A percentile compares a stretch with the other conserved stretches of the same genome.
These are phyloP conservation scores for Oemleria cerasiformis DNA, from an alignment of 306 rosid genomes.

Conservation along the genomic window DNA sequence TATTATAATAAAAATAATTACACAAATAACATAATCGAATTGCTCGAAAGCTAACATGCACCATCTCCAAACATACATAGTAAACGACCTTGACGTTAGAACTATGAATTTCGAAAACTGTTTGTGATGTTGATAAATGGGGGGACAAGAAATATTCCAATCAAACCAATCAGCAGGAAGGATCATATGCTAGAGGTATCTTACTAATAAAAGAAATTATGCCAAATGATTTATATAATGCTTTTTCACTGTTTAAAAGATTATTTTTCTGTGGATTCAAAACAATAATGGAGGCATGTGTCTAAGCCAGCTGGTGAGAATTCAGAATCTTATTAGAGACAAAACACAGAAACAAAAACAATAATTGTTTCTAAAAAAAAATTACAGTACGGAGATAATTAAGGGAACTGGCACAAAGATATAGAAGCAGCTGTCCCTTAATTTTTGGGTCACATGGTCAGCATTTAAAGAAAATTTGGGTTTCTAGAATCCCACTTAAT, in stretches of 20 bases:
- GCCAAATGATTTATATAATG: neutral
- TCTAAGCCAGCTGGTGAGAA: conserved; percentile 28
- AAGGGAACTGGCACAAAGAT: conserved; percentile 4
- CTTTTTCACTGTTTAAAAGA: neutral
- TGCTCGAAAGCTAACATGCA: too few relatives aligned
- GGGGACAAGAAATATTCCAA: conserved; percentile 18
- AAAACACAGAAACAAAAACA: neutral
- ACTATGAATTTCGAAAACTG: neutral
- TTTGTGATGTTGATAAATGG: conserved; percentile 6
- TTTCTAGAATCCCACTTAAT: conserved; percentile 18
- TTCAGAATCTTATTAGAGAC: conserved; percentile 14
- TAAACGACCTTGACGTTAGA: neutral
- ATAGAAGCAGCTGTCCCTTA: neutral
- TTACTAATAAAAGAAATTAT: neutral
- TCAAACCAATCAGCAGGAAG: neutral
- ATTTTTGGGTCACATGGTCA: conserved; percentile 28
- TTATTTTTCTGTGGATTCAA: conserved; percentile 14
- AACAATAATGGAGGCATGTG: conserved; percentile 25
- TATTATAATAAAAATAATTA: too few relatives aligned
- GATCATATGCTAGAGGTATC: conserved; percentile 22
- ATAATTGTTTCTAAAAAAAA: neutral
- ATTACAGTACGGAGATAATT: neutral
- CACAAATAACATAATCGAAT: too few relatives aligned
- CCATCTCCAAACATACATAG: neutral
- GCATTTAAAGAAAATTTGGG: conserved; percentile 8